Evolutionary conservation across 768 basidiomycete genomes (phyloP).

Genomic region (Nidula microcarpa): DNA sequence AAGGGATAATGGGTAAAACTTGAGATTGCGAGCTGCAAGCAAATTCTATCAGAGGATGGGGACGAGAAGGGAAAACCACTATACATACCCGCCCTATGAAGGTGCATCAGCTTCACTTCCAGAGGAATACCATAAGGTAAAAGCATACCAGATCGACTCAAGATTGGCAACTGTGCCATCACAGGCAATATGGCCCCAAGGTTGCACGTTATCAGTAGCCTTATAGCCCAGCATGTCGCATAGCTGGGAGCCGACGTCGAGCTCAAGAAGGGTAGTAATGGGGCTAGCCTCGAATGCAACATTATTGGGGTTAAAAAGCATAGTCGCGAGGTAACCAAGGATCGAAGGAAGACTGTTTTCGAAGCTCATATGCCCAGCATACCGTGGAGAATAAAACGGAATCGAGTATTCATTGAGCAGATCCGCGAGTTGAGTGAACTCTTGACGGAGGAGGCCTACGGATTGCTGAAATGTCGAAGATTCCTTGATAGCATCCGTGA

Average conservation of each 20-base stretch:
- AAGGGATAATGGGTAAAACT: slow-evolving; percentile 41
- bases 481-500: neutral
- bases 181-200: slow-evolving; percentile 43
- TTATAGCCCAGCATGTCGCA: slow-evolving; percentile 37
- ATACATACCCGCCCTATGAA: slow-evolving; percentile 4
- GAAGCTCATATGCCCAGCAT: slow-evolving; percentile 34
- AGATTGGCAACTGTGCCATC: slow-evolving; percentile 43
- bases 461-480: slow-evolving; percentile 14
- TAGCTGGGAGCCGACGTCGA: slow-evolving; percentile 32
- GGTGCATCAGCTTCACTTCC: neutral
- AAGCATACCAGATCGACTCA: slow-evolving; percentile 40
- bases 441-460: slow-evolving; percentile 2
- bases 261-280: slow-evolving; percentile 32
- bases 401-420: slow-evolving; percentile 25
- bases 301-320: slow-evolving; percentile 42
- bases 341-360: slow-evolving; percentile 27
- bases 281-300: slow-evolving; percentile 37
- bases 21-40: slow-evolving; percentile 37
- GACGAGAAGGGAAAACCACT: neutral
- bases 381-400: slow-evolving; percentile 37
- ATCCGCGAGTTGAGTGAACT: slow-evolving; percentile 4
- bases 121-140: neutral
- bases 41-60: too few relatives aligned
- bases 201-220: slow-evolving; percentile 3
- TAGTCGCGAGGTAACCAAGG: slow-evolving; percentile 19